Percentiles rank a stretch among this genome's conserved stretches.
Evolutionary conservation across 2,329 filamentous ascomycete species (phyloP).

Genomic region (Penicillium sp.): DNA sequence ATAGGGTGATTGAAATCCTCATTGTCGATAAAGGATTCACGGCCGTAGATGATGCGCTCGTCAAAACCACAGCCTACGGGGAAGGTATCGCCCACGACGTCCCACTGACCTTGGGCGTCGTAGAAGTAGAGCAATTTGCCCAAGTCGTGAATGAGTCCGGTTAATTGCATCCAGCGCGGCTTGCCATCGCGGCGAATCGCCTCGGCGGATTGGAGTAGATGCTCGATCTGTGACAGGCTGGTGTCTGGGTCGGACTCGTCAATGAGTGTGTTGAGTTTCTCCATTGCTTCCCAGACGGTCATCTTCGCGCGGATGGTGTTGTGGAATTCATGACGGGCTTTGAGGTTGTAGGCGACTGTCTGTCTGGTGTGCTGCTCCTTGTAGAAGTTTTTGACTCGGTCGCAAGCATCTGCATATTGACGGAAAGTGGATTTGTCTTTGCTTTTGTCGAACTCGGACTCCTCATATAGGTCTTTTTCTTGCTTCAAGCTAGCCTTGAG

Average conservation of each 20-base stretch:
- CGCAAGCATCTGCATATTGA: slow-evolving; percentile 75
- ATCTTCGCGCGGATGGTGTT: slow-evolving; percentile 64
- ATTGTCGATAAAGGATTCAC: slow-evolving; percentile 66
- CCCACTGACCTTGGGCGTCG: slow-evolving; percentile 83
- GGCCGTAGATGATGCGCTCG: slow-evolving; percentile 70
- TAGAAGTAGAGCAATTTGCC: slow-evolving; percentile 48
- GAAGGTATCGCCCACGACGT: slow-evolving; percentile 67
- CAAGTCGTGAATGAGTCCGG: slow-evolving; percentile 45
- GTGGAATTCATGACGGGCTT: slow-evolving; percentile 66
- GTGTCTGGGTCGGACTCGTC: slow-evolving; percentile 91
- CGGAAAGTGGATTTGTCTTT: slow-evolving; percentile 79
- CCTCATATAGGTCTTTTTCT: slow-evolving; percentile 42
- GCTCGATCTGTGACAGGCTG: slow-evolving; percentile 78
- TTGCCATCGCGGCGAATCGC: slow-evolving; percentile 71
- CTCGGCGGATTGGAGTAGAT: slow-evolving; percentile 81
- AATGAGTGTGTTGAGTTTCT: slow-evolving; percentile 84
- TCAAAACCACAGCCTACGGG: slow-evolving; percentile 50
- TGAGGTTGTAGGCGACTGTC: slow-evolving; percentile 66
- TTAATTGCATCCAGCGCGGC: slow-evolving; percentile 46
- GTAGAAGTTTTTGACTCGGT: slow-evolving; percentile 84
- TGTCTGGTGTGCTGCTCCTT: slow-evolving; percentile 59
- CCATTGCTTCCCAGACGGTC: slow-evolving; percentile 86
- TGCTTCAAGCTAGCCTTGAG: slow-evolving; percentile 50
- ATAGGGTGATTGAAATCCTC: slow-evolving; percentile 65
- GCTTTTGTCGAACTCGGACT: slow-evolving; percentile 62